Conservation (phyloP, 352 stramenopile genomes). For the Pythium dissimile region DNA sequence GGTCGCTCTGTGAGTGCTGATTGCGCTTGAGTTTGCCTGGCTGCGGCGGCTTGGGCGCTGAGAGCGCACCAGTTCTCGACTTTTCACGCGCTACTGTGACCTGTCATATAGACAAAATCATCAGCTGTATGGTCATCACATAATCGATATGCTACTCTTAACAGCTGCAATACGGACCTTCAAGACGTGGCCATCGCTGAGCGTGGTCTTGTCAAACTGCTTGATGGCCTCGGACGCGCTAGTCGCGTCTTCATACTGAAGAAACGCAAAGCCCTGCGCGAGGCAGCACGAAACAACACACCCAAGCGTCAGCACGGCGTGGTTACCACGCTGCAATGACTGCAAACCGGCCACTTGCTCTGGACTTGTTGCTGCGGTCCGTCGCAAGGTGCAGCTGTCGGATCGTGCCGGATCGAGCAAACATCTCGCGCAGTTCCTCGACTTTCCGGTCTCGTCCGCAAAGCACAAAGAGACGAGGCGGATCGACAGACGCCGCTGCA, state of each 20-base stretch:
- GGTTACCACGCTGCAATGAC: not conserved
- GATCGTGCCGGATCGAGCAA: slow-evolving; percentile 53
- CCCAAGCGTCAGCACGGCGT: not conserved
- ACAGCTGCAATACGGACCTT: slow-evolving; percentile 52
- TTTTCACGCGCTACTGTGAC: slow-evolving; percentile 68
- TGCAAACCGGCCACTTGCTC: slow-evolving; percentile 24
- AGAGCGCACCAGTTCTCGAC: not conserved
- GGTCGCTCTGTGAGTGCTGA: slow-evolving; percentile 48
- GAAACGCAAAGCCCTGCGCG: slow-evolving; percentile 72
- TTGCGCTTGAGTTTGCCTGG: slow-evolving; percentile 67
- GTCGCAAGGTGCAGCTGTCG: slow-evolving; percentile 67
- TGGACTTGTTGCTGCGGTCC: slow-evolving; percentile 74
- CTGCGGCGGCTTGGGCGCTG: not conserved
- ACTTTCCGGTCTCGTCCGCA: slow-evolving; percentile 60
- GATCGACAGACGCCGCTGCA: not conserved
- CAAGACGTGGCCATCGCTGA: slow-evolving; percentile 69
- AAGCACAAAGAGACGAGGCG: slow-evolving; percentile 61
- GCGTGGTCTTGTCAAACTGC: slow-evolving; percentile 54
- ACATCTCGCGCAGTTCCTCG: slow-evolving; percentile 63
- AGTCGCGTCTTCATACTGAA: slow-evolving; percentile 59
- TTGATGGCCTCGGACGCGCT: slow-evolving; percentile 52
- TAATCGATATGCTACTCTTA: too few species aligned
- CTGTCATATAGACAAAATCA: slow-evolving; percentile 22
- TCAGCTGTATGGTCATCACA: too few species aligned
- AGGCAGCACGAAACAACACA: too few species aligned